Conservation (phyloP, 305 asterid species). For the Caryopteris hybrid region DNA sequence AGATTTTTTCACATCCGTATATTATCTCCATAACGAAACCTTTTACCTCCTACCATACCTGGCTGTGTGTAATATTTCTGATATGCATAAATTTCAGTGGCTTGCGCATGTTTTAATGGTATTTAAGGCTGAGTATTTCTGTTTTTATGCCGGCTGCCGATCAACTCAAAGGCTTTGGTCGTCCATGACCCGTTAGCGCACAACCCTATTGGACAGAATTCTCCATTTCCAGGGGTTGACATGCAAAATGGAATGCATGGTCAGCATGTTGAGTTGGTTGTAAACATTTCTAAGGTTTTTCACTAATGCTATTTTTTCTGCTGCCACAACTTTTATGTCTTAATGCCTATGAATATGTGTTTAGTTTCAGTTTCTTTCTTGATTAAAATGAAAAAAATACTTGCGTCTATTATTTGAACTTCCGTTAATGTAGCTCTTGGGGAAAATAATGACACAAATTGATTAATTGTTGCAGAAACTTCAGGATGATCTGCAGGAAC, state of each 20-base stretch:
- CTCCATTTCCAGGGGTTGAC: conserved; percentile 20
- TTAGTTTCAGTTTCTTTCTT: not conserved
- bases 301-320: not conserved
- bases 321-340: not conserved
- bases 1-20: not conserved
- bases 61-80: not conserved
- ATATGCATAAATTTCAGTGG: not conserved
- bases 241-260: conserved; percentile 26
- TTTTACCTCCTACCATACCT: not conserved
- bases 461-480: conserved; percentile 48
- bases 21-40: not conserved
- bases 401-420: not conserved
- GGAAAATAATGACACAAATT: conserved; percentile 5
- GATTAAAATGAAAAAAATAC: not conserved
- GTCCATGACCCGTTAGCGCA: conserved; percentile 14
- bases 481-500: conserved; percentile 52
- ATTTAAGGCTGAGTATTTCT: conserved; percentile 4
- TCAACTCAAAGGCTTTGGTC: conserved; percentile 22
- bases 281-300: conserved; percentile 42
- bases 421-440: not conserved
- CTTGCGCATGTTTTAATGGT: not conserved
- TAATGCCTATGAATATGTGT: conserved; percentile 1
- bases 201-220: conserved; percentile 16
- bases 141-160: conserved; percentile 23
- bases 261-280: conserved; percentile 19